Evolutionary conservation across 768 basidiomycete genomes (phyloP).

Genomic region (Hericium erinaceus): DNA sequence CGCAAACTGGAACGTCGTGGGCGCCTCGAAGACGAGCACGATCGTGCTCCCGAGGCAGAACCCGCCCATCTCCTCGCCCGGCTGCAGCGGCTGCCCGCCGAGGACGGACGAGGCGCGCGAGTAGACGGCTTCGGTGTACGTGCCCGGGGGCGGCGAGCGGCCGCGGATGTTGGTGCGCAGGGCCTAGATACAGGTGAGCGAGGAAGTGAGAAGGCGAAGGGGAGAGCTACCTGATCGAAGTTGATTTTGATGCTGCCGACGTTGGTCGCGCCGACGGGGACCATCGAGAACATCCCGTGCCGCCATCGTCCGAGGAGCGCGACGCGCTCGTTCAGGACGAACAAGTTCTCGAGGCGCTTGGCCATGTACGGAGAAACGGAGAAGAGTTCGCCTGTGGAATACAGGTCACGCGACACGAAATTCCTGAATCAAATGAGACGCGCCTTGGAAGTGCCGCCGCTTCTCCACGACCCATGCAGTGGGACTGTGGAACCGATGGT

Average conservation of each 20-base stretch:
- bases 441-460: conserved; percentile 87
- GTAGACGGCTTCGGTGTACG: conserved; percentile 90
- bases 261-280: conserved; percentile 97
- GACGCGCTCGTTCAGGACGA: conserved; percentile 97
- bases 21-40: conserved; percentile 95
- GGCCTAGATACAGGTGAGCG: conserved; percentile 32
- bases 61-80: conserved; percentile 96
- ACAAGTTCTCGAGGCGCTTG: conserved; percentile 82
- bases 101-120: conserved; percentile 74
- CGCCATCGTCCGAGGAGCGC: conserved; percentile 92
- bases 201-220: background rate
- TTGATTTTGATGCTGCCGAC: conserved; percentile 95
- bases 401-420: background rate
- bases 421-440: conserved; percentile 15
- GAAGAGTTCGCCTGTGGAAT: conserved; percentile 74
- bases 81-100: conserved; percentile 75
- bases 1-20: conserved; percentile 68
- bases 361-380: conserved; percentile 96
- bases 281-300: conserved; percentile 94
- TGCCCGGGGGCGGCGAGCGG: conserved; percentile 64
- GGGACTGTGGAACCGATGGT: conserved; percentile 95
- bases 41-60: conserved; percentile 94
- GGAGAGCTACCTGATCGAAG: conserved; percentile 65
- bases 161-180: conserved; percentile 86
- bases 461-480: conserved; percentile 97